Evolutionary conservation across 306 rosid species (phyloP), one percentile per base, ranked within the genome.

Genomic region (Vigna nakashimae): DNA sequence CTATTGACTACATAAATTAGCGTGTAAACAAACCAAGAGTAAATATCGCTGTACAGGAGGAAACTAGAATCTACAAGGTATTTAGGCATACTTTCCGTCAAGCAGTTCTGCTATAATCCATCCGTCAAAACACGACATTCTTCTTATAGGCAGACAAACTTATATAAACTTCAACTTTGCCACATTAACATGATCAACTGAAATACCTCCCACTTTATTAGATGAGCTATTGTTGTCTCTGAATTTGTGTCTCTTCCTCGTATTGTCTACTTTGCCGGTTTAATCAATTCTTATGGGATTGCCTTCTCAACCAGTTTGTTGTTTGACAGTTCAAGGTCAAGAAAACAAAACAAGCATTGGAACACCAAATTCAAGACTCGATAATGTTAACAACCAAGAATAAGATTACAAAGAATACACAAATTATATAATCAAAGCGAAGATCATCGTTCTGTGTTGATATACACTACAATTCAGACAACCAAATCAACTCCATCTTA

Each of bases 391-490:
- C 70, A 48, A 15, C 52, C 24, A 59, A 58, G 22, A 72, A 51
- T 11, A 2, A 18, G 40, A 36, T 24, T 28, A 59, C 73, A 83
- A 8, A 68, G 74, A 73, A 52, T 9, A 73, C 24, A 52, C 65
- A 57, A 42, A 18, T 15, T 40, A 78, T 14, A 74, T 74, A 34
- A 59, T 74, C 30, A 62, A 48, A 42, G 38, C 60, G 55, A 73
- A 59, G 64, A 20, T 63, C 22, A 18, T 42, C 24, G 30, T 36
- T 56, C 36, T n/a, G 53, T 59, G 22, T 18, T 49, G 65, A 60
- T 30, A 30, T 71, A 80, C 80, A 80, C 17, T 63, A 64, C 62
- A 32, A 52, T 65, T 74, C 50, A 66, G 38, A 84, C 52, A 76
- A 18, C 24, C 56, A 79, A 79, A 36, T 34, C 48, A 48, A 49